These are phyloP conservation scores for Iris pallida DNA, from an alignment of 116 monocot genomes.

Conservation along the genomic window DNA sequence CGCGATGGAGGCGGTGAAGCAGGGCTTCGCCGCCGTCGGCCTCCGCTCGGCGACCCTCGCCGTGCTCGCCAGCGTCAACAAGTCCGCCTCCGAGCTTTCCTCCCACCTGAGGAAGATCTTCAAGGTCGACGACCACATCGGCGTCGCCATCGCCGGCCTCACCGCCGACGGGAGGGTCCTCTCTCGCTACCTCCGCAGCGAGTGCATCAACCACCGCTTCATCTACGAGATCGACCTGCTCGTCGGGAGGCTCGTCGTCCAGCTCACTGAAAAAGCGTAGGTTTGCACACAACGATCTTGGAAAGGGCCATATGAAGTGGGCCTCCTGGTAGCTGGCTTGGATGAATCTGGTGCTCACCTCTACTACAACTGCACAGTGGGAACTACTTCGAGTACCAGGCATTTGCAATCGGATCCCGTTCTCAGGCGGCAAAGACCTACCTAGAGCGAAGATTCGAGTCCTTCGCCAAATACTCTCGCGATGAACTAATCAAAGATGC, in stretches of 20 bases:
- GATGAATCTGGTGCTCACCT: conserved; percentile 91
- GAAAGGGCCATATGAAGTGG: conserved; percentile 93
- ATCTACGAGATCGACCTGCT: conserved; percentile 91
- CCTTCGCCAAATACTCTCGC: conserved; percentile 34
- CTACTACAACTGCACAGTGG: conserved; percentile 99
- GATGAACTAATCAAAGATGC: conserved; percentile 88
- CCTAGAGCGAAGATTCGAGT: conserved; percentile 59
- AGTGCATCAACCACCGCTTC: conserved; percentile 97
- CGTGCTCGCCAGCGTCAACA: conserved; percentile 84
- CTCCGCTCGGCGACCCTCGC: conserved; percentile 72
- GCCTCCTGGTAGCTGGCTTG: conserved; percentile 79
- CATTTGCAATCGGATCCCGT: conserved; percentile 90
- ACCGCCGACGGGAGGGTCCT: conserved; percentile 96
- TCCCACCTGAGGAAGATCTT: conserved; percentile 96
- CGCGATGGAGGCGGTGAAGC: conserved; percentile 96
- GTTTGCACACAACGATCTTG: conserved; percentile 94
- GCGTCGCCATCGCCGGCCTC: conserved; percentile 93
- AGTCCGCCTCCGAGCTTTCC: conserved; percentile 87
- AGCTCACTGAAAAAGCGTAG: conserved; percentile 96
- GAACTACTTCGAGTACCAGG: conserved; percentile 95
- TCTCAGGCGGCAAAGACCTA: conserved; percentile 95
- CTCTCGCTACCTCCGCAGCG: conserved; percentile 74
- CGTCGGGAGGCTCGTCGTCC: conserved; percentile 72
- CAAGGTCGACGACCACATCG: conserved; percentile 90
- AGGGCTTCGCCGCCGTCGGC: conserved; percentile 77